These are phyloP conservation scores for Lasiodiplodia theobromae DNA, from an alignment of 2,329 filamentous ascomycete species.

Conservation along the genomic window DNA sequence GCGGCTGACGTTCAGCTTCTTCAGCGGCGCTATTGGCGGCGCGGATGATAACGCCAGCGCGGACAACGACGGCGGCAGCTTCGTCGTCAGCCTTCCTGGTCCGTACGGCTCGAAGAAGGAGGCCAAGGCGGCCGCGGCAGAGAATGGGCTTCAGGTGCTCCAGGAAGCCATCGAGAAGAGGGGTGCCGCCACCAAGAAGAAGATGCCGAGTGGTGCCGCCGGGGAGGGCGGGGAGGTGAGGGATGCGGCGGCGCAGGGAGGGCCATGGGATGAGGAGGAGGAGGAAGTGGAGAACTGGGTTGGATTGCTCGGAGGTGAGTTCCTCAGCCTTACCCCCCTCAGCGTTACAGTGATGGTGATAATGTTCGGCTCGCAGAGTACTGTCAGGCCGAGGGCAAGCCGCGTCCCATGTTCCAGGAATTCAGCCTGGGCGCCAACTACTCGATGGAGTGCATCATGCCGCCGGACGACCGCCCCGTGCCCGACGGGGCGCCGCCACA, in stretches of 20 bases:
- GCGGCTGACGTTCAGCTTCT: slow-evolving; percentile 36
- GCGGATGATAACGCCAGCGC: background rate
- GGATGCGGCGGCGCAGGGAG: slow-evolving; percentile 23
- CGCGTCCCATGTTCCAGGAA: slow-evolving; percentile 47
- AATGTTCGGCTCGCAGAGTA: slow-evolving; percentile 38
- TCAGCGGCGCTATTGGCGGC: slow-evolving; percentile 30
- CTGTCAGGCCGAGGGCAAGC: slow-evolving; percentile 36
- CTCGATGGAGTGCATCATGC: slow-evolving; percentile 42
- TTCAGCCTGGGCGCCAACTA: slow-evolving; percentile 42
- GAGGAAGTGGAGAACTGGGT: slow-evolving; percentile 45
- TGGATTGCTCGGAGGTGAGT: slow-evolving; percentile 40
- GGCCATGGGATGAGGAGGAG: slow-evolving; percentile 13
- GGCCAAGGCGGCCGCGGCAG: slow-evolving; percentile 50
- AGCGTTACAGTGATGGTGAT: background rate
- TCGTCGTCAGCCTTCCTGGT: slow-evolving; percentile 35
- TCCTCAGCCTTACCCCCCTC: background rate
- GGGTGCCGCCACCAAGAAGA: slow-evolving; percentile 31
- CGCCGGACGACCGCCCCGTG: background rate
- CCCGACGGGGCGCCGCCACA: slow-evolving; percentile 27
- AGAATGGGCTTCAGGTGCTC: slow-evolving; percentile 41
- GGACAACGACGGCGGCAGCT: slow-evolving; percentile 28
- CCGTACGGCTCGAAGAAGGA: slow-evolving; percentile 50
- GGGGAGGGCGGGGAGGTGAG: slow-evolving; percentile 30
- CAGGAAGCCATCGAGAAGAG: slow-evolving; percentile 36
- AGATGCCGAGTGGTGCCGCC: slow-evolving; percentile 29